Base-by-base conservation (phyloP, 306 rosid genomes). In the Sophora flavescens region DNA sequence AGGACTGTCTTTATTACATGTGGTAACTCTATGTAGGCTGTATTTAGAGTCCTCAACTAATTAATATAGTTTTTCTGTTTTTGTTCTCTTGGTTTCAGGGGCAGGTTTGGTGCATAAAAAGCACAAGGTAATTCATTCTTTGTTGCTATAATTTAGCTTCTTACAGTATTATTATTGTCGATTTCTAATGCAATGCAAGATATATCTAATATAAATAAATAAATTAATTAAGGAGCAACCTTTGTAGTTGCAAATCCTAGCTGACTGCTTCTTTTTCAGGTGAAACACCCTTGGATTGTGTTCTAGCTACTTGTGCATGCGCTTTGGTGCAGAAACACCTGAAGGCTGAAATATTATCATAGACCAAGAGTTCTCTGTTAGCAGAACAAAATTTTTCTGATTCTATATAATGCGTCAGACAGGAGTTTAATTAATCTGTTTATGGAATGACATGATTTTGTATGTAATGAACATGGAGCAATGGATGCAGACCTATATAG, bases 271-370 rank as follows among this genome's bases (percentile, higher is more conserved):
- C 63, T n/a, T 45, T 3, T 74, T 65, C 83, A 95, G 99, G 99
- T 74, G 99, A 95, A 87, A 92, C 32, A 30, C 91, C 97, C 64
- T 62, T 92, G 81, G 99, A 95, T 75, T 95, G 99, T 70, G 99
- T 97, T 22, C 96, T 97, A 1, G 97, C 64, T 58, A 51, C 68
- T 82, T 66, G 73, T 73, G 76, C 32, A 30, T 30, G 32, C 32
- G 32, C 32, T 30, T 30, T 30, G 32, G 32, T 30, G 32, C 69
- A 4, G 6, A 54, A 67, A 52, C 50, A 35, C 39, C 6, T 35
- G 67, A 75, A 17, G 22, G 51, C 74, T 74, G 70, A 75, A 59
- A 57, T 39, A 85, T 44, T 58, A 63, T 80, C 39, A 4, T 5
- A 35, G 41, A 63, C 59, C 17, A 67, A 68, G 52, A 64, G 67